Percentiles rank a stretch among this genome's conserved stretches.
Evolutionary conservation across 495 filamentous ascomycete species (phyloP).

Genomic region (Aspergillus heteromorphus): DNA sequence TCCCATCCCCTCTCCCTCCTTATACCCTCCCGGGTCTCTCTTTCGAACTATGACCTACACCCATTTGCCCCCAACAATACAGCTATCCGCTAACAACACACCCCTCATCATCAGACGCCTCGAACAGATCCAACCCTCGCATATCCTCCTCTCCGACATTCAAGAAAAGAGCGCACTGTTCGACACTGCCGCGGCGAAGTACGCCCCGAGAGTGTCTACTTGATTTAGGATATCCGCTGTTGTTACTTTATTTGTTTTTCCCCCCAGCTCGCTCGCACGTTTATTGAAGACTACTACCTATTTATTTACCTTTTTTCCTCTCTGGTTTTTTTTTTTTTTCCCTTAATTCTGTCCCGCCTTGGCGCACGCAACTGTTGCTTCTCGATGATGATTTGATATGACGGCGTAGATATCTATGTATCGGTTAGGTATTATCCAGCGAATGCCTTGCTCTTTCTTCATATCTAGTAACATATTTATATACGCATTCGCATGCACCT

Average conservation of each 20-base stretch:
- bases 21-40: not conserved
- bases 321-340: conserved; percentile 12
- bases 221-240: conserved; percentile 19
- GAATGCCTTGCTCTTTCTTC: conserved; percentile 3
- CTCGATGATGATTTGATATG: conserved; percentile 16
- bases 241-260: not conserved
- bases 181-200: conserved; percentile 74
- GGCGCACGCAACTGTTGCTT: not conserved
- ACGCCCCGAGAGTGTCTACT: conserved; percentile 63
- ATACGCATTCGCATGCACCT: no score
- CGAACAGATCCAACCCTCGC: conserved; percentile 50
- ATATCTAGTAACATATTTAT: no score
- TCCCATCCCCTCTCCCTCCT: not conserved
- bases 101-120: conserved; percentile 44
- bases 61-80: not conserved
- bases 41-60: no score
- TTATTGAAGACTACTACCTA: not conserved
- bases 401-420: conserved; percentile 12
- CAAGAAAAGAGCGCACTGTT: conserved; percentile 74
- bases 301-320: conserved; percentile 8
- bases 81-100: conserved; percentile 14
- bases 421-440: conserved; percentile 13
- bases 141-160: conserved; percentile 62
- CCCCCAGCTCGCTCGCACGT: not conserved
- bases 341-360: not conserved